A percentile compares a stretch with the other conserved stretches of the same genome.
Evolutionary conservation across 1,139 yeast genomes (phyloP).

Genomic region (Diutina catenulata): DNA sequence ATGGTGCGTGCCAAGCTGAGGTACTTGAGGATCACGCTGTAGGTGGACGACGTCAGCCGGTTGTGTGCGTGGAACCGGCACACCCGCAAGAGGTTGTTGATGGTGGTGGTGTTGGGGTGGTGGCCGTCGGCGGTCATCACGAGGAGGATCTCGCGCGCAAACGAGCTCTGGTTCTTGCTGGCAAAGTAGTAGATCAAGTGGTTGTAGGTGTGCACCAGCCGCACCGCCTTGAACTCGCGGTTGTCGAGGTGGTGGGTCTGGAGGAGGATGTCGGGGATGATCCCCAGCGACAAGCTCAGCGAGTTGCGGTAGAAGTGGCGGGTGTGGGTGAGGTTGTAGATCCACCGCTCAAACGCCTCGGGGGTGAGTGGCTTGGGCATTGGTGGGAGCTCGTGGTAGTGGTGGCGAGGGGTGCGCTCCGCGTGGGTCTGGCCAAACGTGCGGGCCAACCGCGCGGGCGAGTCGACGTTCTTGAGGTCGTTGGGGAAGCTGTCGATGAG

Average conservation of each 20-base stretch:
- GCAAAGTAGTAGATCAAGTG: constrained; percentile 33
- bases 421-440: constrained; percentile 11
- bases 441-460: constrained; percentile 9
- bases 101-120: constrained; percentile 28
- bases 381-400: constrained; percentile 24
- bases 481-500: constrained; percentile 25
- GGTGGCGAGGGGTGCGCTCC: constrained; percentile 10
- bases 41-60: constrained; percentile 23
- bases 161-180: constrained; percentile 18
- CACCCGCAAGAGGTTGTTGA: constrained; percentile 24
- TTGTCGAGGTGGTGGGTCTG: constrained; percentile 28
- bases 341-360: constrained; percentile 24
- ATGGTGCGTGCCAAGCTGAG: constrained; percentile 18
- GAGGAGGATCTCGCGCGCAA: constrained; percentile 28
- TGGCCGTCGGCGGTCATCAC: constrained; percentile 35
- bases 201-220: constrained; percentile 30
- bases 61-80: constrained; percentile 23
- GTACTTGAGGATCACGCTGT: constrained; percentile 22
- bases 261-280: constrained; percentile 27
- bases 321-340: constrained; percentile 26
- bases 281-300: constrained; percentile 24
- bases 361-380: constrained; percentile 19
- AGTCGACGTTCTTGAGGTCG: constrained; percentile 13
- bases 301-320: constrained; percentile 23
- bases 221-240: constrained; percentile 16